These are phyloP conservation scores for Schoenoplectus triqueter DNA, from an alignment of 202 grass and related monocot genomes.

Conservation along the genomic window DNA sequence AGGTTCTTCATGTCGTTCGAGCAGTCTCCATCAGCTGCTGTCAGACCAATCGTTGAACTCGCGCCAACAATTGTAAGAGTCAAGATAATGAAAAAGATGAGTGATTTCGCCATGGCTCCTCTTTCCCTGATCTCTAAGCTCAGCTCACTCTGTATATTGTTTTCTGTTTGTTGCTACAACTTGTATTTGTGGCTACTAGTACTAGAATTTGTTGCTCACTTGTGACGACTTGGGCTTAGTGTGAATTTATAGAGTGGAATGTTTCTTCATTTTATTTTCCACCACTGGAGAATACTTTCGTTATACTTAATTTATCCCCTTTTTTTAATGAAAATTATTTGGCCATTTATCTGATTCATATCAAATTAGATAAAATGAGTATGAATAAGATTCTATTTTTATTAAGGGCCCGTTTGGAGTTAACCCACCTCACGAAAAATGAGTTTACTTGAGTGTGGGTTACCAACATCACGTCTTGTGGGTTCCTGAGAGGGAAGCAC, in stretches of 20 bases:
- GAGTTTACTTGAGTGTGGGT: too few relatives aligned
- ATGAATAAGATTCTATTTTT: not conserved
- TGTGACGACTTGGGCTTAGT: not conserved
- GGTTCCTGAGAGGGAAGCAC: too few relatives aligned
- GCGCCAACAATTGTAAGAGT: not conserved
- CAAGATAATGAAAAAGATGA: not conserved
- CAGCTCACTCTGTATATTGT: not conserved
- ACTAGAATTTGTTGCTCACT: not conserved
- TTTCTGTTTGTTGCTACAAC: not conserved
- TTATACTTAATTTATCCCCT: too few relatives aligned
- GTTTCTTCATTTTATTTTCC: conserved; percentile 12
- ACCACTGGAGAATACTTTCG: conserved; percentile 19
- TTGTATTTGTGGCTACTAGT: not conserved
- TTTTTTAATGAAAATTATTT: too few relatives aligned
- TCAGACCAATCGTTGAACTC: not conserved
- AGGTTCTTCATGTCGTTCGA: not conserved
- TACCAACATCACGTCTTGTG: too few relatives aligned
- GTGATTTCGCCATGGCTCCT: conserved; percentile 9
- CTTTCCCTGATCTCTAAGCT: not conserved
- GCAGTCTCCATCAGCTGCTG: conserved; percentile 22
- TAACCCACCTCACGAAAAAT: too few relatives aligned
- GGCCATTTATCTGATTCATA: too few relatives aligned
- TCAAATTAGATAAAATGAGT: too few relatives aligned
- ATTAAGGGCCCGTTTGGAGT: not conserved
- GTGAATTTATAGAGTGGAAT: conserved; percentile 32